Percentiles rank a stretch among this genome's conserved stretches.
Conservation (phyloP, 805 yeast genomes). For the Priceomyces castillae region DNA sequence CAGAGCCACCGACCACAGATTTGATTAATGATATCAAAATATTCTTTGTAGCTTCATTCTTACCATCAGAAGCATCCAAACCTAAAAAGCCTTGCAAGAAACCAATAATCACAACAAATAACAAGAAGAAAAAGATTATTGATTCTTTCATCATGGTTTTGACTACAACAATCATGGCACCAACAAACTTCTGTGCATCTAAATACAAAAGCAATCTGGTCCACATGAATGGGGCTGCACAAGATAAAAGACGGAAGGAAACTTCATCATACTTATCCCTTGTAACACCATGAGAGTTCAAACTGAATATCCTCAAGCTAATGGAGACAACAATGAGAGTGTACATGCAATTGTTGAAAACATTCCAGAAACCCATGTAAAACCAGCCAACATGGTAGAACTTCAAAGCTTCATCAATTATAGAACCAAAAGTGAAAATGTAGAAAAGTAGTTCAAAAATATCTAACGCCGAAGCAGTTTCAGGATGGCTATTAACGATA, state of each 20-base stretch:
- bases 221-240: conserved; percentile 89
- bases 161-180: conserved; percentile 82
- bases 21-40: conserved; percentile 64
- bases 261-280: conserved; percentile 46
- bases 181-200: conserved; percentile 79
- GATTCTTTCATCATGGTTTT: conserved; percentile 88
- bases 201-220: conserved; percentile 68
- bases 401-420: conserved; percentile 67
- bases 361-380: conserved; percentile 76
- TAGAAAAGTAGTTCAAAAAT: conserved; percentile 56
- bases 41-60: conserved; percentile 65
- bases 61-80: conserved; percentile 84
- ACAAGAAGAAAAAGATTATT: conserved; percentile 72
- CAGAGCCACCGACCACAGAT: conserved; percentile 73
- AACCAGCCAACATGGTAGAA: conserved; percentile 72
- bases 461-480: conserved; percentile 29
- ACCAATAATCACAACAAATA: conserved; percentile 69
- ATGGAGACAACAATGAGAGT: conserved; percentile 51
- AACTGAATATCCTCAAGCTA: conserved; percentile 49
- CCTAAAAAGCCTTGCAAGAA: conserved; percentile 87
- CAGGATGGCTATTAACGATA: conserved; percentile 58
- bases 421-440: conserved; percentile 62
- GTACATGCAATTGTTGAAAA: conserved; percentile 71
- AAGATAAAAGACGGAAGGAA: conserved; percentile 67
- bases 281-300: conserved; percentile 18